Evolutionary conservation across 192 early-diverging fungal species (phyloP), one percentile per base, ranked within the genome.

Genomic region (Entomortierella chlamydospora): DNA sequence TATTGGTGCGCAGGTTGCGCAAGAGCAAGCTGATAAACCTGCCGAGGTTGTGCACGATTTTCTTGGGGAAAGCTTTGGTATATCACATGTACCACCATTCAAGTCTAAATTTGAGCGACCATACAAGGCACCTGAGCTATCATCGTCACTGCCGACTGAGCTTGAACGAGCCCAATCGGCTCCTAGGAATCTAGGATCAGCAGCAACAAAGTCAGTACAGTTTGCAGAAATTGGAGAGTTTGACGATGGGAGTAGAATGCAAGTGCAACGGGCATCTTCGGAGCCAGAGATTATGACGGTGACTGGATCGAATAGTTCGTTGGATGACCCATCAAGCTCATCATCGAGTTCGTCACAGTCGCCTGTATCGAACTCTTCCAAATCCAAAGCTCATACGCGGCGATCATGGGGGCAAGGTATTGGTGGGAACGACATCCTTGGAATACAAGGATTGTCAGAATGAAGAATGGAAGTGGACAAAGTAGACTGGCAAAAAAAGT

Each of bases 331-430:
- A 4, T 54, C 4, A 2, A 54, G n/a, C 25, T 54, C 30, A 12
- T 51, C 39, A 26, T 43, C 45, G 1, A 53, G 10, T 25, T 42
- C 49, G 52, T 13, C 69, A 20, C 26, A 2, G 23, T 43, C 34
- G 30, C n/a, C 25, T 7, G 25, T 41, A 25, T 43, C 37, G 4
- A n/a, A 1, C 51, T 22, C 30, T 8, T 73, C 71, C 15, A 74
- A 67, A n/a, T 74, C 64, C 51, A 74, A 74, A 52, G 72, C 72
- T 11, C 72, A 74, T 49, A 74, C 72, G 4, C 33, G 72, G 25
- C 57, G 72, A 52, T 74, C 72, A 3, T 74, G 72, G 72, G 72
- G 72, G 5, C 72, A 74, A 56, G 72, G 72, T 13, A 74, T 74
- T 56, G 72, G 72, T 3, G 72, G 72, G 4, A 61, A 47, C 7